Evolutionary conservation across 306 rosid species (phyloP).

Genomic region (Cucumis melo): DNA sequence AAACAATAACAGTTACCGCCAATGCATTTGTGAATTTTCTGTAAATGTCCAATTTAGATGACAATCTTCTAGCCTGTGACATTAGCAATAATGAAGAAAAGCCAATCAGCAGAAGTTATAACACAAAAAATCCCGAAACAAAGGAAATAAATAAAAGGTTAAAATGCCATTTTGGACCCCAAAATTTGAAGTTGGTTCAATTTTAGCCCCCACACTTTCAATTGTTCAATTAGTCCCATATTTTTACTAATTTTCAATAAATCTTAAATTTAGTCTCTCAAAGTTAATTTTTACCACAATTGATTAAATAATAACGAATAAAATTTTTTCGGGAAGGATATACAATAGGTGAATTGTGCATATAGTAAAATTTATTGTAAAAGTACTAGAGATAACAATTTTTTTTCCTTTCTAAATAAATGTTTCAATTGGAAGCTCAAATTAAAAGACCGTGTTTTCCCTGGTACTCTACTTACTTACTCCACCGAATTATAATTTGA

Average conservation of each 20-base stretch:
- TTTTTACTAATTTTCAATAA: too few species aligned
- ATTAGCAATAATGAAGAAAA: slow-evolving; percentile 13
- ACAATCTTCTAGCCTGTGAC: slow-evolving; percentile 79
- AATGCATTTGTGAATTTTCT: slow-evolving; percentile 88
- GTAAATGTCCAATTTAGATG: slow-evolving; percentile 82
- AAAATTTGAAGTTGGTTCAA: too few species aligned
- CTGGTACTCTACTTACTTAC: background rate
- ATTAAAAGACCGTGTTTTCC: background rate
- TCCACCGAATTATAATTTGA: background rate
- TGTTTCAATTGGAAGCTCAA: background rate
- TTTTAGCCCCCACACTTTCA: too few species aligned
- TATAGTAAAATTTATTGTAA: too few species aligned
- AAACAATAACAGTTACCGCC: slow-evolving; percentile 79
- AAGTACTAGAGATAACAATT: too few species aligned
- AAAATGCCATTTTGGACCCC: too few species aligned
- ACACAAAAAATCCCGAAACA: background rate
- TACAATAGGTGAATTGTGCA: too few species aligned
- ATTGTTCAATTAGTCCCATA: too few species aligned
- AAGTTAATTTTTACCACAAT: too few species aligned
- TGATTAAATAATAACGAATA: too few species aligned
- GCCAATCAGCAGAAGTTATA: slow-evolving; percentile 8
- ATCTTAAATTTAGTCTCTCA: too few species aligned
- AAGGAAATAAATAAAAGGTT: background rate
- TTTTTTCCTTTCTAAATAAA: background rate
- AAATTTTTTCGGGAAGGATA: too few species aligned